Conservation (phyloP, 441 rosid genomes). For the Gossypium schwendimanii region DNA sequence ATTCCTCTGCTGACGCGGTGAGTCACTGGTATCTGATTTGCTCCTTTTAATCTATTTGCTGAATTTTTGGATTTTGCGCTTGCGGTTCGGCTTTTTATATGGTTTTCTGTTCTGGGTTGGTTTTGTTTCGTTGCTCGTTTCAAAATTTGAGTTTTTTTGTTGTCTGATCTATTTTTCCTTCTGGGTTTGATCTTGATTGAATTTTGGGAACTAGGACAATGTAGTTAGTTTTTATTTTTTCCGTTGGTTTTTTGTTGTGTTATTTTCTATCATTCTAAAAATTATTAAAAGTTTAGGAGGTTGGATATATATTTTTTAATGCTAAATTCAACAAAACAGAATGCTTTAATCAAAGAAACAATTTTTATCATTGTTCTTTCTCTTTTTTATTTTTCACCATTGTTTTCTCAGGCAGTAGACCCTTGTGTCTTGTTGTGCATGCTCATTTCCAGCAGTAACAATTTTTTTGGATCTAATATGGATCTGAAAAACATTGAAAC, state of each 20-base stretch:
- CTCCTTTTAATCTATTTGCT: conserved; percentile 2
- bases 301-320: neutral
- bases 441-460: neutral
- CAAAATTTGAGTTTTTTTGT: neutral
- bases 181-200: conserved; percentile 12
- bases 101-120: neutral
- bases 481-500: neutral
- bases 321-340: neutral
- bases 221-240: neutral
- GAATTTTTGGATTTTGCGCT: neutral
- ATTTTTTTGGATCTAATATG: neutral
- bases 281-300: neutral
- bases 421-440: neutral
- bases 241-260: neutral
- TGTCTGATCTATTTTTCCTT: neutral
- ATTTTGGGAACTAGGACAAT: conserved; percentile 4
- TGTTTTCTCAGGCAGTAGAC: neutral
- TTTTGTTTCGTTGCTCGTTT: neutral
- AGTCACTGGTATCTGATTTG: conserved; percentile 18
- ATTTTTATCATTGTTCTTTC: neutral
- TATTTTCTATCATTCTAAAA: too few species aligned
- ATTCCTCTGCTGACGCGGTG: conserved; percentile 86
- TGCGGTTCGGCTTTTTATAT: neutral
- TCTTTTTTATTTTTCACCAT: neutral
- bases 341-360: neutral